These are phyloP conservation scores for Colletotrichum siamense DNA, from an alignment of 2,329 filamentous ascomycete genomes.

Conservation along the genomic window DNA sequence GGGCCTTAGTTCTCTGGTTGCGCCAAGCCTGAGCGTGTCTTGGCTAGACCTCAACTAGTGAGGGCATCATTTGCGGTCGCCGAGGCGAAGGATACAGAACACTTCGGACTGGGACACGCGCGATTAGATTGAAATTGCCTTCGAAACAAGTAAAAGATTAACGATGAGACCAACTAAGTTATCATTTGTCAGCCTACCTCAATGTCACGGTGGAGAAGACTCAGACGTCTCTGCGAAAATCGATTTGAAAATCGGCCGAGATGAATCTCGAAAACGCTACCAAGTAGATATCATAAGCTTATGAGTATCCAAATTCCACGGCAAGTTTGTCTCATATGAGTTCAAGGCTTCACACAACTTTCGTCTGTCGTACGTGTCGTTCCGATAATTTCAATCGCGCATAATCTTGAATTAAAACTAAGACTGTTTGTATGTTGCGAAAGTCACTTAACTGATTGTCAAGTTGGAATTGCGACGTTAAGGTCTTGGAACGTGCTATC, in stretches of 20 bases:
- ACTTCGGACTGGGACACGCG: not conserved
- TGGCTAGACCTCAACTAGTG: not conserved
- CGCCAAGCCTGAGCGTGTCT: not conserved
- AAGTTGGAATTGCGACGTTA: not conserved
- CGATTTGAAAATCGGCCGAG: not conserved
- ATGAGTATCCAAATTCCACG: not conserved
- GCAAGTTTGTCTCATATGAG: not conserved
- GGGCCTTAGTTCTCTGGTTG: not conserved
- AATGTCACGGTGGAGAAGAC: not conserved
- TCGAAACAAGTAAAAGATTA: not conserved
- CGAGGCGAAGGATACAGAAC: accelerated
- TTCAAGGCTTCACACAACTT: not conserved
- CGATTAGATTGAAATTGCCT: not conserved
- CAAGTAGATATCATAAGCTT: not conserved
- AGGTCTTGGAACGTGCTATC: not conserved
- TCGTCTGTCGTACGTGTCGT: not conserved
- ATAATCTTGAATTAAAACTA: not conserved
- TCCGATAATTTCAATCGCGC: not conserved
- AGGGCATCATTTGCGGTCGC: not conserved
- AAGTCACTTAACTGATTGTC: not conserved
- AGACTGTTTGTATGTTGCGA: not conserved
- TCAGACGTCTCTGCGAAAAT: not conserved
- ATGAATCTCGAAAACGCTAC: not conserved
- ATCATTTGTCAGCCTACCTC: not conserved
- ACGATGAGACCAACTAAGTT: not conserved